Evolutionary conservation across 495 filamentous ascomycete species (phyloP).

Genomic region (Xylaria acuta): DNA sequence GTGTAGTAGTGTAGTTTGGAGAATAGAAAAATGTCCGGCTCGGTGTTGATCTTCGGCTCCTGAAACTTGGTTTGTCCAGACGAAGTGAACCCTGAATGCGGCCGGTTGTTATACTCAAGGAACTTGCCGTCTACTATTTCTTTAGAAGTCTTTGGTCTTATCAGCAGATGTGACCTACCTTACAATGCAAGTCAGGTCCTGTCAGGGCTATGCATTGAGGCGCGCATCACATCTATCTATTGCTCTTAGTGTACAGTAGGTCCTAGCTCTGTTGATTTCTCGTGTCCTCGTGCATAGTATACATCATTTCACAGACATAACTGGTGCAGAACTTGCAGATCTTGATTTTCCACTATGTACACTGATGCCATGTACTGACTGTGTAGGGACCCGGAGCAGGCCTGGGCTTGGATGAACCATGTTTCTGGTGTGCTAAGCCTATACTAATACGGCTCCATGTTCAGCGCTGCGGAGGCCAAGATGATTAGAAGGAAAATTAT

Average conservation of each 20-base stretch:
- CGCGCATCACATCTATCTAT: slow-evolving; percentile 10
- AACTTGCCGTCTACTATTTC: background rate
- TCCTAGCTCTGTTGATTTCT: background rate
- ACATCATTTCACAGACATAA: background rate
- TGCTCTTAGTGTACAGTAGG: slow-evolving; percentile 4
- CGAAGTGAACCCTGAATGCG: too few relatives aligned
- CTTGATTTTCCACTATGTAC: slow-evolving; percentile 6
- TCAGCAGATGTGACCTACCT: background rate
- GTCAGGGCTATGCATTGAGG: background rate
- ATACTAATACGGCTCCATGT: background rate
- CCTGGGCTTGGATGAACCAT: slow-evolving; percentile 16
- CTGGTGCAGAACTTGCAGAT: slow-evolving; percentile 14
- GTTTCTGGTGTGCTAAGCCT: background rate
- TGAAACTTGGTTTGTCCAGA: background rate
- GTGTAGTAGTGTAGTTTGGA: background rate
- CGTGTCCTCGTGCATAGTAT: slow-evolving; percentile 7
- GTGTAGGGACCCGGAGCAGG: background rate
- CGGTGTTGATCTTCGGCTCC: background rate
- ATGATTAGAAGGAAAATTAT: background rate
- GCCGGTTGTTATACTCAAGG: background rate
- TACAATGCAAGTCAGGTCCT: too few relatives aligned
- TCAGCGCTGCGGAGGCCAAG: slow-evolving; percentile 11
- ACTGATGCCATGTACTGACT: background rate
- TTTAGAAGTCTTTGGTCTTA: background rate
- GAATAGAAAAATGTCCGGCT: background rate